These are phyloP conservation scores for Stachybotrys echinatus DNA, from an alignment of 2,329 filamentous ascomycete genomes.

Conservation along the genomic window DNA sequence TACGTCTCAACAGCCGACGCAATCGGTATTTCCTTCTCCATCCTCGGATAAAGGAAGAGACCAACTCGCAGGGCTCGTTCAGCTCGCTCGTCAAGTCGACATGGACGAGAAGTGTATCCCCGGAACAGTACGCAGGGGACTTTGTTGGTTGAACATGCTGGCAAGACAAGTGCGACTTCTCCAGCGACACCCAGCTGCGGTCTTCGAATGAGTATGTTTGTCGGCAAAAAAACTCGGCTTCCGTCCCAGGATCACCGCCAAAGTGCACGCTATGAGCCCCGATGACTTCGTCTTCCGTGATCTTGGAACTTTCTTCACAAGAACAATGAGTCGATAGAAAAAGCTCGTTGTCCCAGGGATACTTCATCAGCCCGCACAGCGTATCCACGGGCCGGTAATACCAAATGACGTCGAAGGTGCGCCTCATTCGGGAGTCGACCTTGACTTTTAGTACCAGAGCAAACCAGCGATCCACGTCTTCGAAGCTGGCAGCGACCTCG, in stretches of 20 bases:
- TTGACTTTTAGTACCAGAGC: slow-evolving; percentile 58
- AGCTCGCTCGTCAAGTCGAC: slow-evolving; percentile 19
- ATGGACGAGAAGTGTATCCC: slow-evolving; percentile 55
- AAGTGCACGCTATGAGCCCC: slow-evolving; percentile 54
- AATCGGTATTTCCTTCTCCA: slow-evolving; percentile 27
- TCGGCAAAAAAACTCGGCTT: slow-evolving; percentile 59
- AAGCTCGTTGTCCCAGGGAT: slow-evolving; percentile 66
- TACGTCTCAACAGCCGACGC: slow-evolving; percentile 47
- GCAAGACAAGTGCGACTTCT: slow-evolving; percentile 50
- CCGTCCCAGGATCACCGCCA: slow-evolving; percentile 41
- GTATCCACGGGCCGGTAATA: slow-evolving; percentile 69
- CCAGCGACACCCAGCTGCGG: slow-evolving; percentile 56
- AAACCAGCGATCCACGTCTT: slow-evolving; percentile 57
- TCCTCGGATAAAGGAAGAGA: slow-evolving; percentile 20
- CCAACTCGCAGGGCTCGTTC: slow-evolving; percentile 59
- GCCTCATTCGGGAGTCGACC: slow-evolving; percentile 21
- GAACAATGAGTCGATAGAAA: slow-evolving; percentile 75
- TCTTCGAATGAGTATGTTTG: slow-evolving; percentile 61
- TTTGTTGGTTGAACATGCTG: slow-evolving; percentile 21
- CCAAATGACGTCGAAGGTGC: slow-evolving; percentile 63
- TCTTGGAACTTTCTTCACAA: slow-evolving; percentile 44
- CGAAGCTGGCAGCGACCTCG: slow-evolving; percentile 34
- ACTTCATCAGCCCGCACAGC: slow-evolving; percentile 60
- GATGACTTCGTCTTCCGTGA: slow-evolving; percentile 51
- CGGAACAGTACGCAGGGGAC: slow-evolving; percentile 32